Evolutionary conservation across 2,329 filamentous ascomycete genomes (phyloP).

Genomic region (Endoconidiophora polonica): DNA sequence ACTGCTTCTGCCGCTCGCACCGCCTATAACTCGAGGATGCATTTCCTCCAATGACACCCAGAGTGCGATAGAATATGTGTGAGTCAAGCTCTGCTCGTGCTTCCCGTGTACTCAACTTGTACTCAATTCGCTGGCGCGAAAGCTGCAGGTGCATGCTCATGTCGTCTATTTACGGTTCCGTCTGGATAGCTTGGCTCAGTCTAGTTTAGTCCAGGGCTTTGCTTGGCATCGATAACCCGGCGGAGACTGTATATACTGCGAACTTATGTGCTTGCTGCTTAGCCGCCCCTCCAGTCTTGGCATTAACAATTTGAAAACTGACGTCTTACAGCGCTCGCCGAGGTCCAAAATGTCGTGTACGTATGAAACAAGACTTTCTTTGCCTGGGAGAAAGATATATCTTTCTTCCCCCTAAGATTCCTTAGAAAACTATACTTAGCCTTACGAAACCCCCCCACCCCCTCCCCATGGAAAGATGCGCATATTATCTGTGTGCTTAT

Average conservation of each 20-base stretch:
- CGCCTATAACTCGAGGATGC: constrained; percentile 3
- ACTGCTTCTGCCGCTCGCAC: neutral
- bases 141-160: constrained; percentile 1
- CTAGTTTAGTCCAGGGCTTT: neutral
- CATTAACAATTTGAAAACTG: constrained; percentile 16
- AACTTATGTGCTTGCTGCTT: too few species aligned
- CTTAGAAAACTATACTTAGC: too few species aligned
- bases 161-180: neutral
- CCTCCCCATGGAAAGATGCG: too few species aligned
- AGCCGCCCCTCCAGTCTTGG: neutral
- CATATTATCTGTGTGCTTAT: too few species aligned
- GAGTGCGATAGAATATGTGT: constrained; percentile 11
- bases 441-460: too few species aligned
- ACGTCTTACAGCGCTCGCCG: constrained; percentile 28
- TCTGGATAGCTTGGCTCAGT: neutral
- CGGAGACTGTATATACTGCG: neutral
- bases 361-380: constrained; percentile 16
- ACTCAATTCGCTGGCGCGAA: too few species aligned
- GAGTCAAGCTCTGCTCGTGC: neutral
- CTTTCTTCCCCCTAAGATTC: neutral
- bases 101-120: neutral
- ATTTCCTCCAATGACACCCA: constrained; percentile 5
- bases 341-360: constrained; percentile 35
- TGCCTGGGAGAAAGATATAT: neutral
- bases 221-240: neutral